These are phyloP conservation scores for Lentinula raphanica DNA, from an alignment of 768 basidiomycete genomes.

Conservation along the genomic window DNA sequence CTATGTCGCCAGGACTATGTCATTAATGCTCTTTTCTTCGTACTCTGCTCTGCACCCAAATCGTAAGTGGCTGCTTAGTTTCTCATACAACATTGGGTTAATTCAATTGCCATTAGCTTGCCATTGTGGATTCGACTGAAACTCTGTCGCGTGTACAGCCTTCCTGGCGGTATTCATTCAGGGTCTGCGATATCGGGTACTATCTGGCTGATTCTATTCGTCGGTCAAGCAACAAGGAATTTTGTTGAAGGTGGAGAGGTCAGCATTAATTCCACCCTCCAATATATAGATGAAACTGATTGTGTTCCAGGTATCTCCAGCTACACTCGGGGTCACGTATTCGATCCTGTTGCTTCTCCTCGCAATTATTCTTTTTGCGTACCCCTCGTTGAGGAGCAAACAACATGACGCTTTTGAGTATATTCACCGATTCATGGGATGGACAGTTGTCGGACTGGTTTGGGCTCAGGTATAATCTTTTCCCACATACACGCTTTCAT, in stretches of 20 bases:
- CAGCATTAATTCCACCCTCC: neutral
- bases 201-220: slow-evolving; percentile 49
- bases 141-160: slow-evolving; percentile 50
- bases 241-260: slow-evolving; percentile 32
- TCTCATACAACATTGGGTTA: neutral
- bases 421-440: slow-evolving; percentile 53
- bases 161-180: slow-evolving; percentile 56
- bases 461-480: slow-evolving; percentile 41
- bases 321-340: slow-evolving; percentile 39
- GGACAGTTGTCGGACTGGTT: slow-evolving; percentile 46
- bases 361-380: slow-evolving; percentile 46
- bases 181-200: slow-evolving; percentile 50
- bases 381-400: slow-evolving; percentile 42
- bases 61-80: slow-evolving; percentile 17
- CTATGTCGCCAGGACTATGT: slow-evolving; percentile 42
- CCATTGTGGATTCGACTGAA: slow-evolving; percentile 41
- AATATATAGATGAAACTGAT: neutral
- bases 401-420: slow-evolving; percentile 50
- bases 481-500: neutral
- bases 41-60: slow-evolving; percentile 42
- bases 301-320: slow-evolving; percentile 3
- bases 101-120: slow-evolving; percentile 4
- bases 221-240: slow-evolving; percentile 48
- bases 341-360: slow-evolving; percentile 42
- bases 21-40: slow-evolving; percentile 51